Evolutionary conservation across 1,284 basidiomycete species (phyloP), one percentile per base, ranked within the genome.

Genomic region (Malassezia japonica): DNA sequence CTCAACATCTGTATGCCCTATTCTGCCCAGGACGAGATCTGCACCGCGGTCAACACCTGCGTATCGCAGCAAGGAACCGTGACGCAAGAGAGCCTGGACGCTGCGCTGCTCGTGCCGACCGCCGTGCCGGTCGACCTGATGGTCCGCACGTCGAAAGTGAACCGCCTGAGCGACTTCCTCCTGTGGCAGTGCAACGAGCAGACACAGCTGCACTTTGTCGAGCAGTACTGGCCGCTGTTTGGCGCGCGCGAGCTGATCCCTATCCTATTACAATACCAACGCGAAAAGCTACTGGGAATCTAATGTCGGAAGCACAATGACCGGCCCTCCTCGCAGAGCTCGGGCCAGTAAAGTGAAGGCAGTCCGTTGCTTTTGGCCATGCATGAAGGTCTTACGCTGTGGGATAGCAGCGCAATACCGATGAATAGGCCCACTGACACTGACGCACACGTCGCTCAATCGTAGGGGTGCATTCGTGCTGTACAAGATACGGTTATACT

Each of bases 1-100:
- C 78, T 99, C 37, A 98, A 99, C 65, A 78, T 99, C 12, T 92
- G 88, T 75, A 90, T 92, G 77, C 86, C 94, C 0, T 99, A 98
- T 67, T 80, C 87, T 1, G 86, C 89, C 2, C 80, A 84, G 34
- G 87, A 98, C 67, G 94, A 99, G 75, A 92, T 98, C n/a, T 40
- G 48, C 37, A 2, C 23, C 6, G 36, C 57, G 0, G 48, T 38
- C 25, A 29, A 21, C 2, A 15, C 35, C 3, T 41, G 39, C 20
- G 16, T 32, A 5, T 7, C 21, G 41, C 33, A 21, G 29, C 37
- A 13, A 6, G 28, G 6, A 5, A 2, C 43, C 36, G 15, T 49
- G 9, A 39, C 50, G 7, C 34, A 60, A 13, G 34, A 55, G 16
- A 28, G 46, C 2, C 34, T 69, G 21, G 59, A 64, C n/a, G 46